Percentiles rank a stretch among this genome's conserved stretches.
phyloP scores from a whole-genome alignment of 192 early-diverging fungal species.

The Endogone sp. region DNA sequence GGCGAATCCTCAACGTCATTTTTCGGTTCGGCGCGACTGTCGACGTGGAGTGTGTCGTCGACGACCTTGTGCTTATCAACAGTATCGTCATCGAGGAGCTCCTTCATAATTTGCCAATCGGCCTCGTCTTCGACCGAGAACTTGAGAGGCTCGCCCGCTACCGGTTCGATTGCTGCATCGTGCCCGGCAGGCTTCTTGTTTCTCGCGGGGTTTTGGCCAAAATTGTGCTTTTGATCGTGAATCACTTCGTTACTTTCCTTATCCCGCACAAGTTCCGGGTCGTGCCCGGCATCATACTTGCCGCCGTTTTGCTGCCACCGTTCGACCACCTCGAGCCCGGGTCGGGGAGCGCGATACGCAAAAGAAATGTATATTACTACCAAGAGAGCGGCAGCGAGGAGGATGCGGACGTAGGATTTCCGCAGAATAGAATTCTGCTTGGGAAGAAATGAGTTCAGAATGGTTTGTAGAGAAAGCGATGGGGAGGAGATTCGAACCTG shows the following conservation, averaged over 20 bases:
- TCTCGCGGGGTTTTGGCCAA: neutral
- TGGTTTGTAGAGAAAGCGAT: neutral
- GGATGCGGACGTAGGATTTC: constrained; percentile 3
- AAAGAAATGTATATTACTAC: neutral
- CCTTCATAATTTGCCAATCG: neutral
- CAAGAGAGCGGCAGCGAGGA: constrained; percentile 1
- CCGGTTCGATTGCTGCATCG: neutral
- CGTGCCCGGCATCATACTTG: constrained; percentile 12
- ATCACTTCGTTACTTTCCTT: constrained; percentile 16
- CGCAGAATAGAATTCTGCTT: neutral
- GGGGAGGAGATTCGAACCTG: neutral
- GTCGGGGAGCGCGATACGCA: constrained; percentile 1
- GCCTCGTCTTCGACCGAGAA: neutral
- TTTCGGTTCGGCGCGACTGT: neutral
- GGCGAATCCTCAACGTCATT: neutral
- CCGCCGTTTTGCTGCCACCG: constrained; percentile 13
- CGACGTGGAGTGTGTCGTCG: neutral
- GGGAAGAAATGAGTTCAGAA: neutral
- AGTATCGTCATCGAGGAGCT: neutral
- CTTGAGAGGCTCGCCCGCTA: neutral
- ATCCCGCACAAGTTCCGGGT: constrained; percentile 7
- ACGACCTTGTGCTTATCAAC: neutral
- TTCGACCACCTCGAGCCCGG: constrained; percentile 6
- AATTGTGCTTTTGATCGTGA: neutral
- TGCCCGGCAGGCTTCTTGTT: neutral